Conservation (phyloP, 305 asterid genomes). For the Plantago rigida region DNA sequence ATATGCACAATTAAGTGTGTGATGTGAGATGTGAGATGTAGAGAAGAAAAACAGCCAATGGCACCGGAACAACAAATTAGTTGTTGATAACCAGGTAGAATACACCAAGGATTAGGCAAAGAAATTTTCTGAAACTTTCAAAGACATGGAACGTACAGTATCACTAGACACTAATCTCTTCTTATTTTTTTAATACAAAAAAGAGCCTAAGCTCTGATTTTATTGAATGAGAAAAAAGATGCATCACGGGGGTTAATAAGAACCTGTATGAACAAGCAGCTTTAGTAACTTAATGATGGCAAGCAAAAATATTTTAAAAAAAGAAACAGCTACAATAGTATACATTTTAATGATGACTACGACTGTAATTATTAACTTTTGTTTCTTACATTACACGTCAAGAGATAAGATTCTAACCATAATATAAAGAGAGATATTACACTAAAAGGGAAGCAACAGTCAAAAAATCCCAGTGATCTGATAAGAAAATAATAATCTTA, state of each 20-base stretch:
- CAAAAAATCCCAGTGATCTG: conserved; percentile 16
- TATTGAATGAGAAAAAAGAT: too few species aligned
- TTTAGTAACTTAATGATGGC: background rate
- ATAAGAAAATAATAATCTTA: background rate
- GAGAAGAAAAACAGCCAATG: conserved; percentile 20
- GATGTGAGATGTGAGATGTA: background rate
- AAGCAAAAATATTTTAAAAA: too few species aligned
- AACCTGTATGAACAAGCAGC: background rate
- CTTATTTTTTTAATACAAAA: too few species aligned
- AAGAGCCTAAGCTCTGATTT: too few species aligned
- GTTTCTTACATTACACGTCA: background rate
- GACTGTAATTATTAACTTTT: background rate
- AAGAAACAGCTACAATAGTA: background rate
- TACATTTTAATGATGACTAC: too few species aligned
- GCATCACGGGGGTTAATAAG: background rate
- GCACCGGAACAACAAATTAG: conserved; percentile 8
- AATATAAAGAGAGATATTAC: background rate
- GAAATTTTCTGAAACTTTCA: background rate
- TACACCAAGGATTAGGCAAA: conserved; percentile 8
- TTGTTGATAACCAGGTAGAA: conserved; percentile 12
- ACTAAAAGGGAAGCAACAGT: background rate
- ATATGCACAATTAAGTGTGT: background rate
- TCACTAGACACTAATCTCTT: too few species aligned
- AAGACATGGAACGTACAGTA: background rate
- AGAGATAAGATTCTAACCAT: background rate